phyloP scores from a whole-genome alignment of 202 grass and related monocot species.

The Digitaria exilis region DNA sequence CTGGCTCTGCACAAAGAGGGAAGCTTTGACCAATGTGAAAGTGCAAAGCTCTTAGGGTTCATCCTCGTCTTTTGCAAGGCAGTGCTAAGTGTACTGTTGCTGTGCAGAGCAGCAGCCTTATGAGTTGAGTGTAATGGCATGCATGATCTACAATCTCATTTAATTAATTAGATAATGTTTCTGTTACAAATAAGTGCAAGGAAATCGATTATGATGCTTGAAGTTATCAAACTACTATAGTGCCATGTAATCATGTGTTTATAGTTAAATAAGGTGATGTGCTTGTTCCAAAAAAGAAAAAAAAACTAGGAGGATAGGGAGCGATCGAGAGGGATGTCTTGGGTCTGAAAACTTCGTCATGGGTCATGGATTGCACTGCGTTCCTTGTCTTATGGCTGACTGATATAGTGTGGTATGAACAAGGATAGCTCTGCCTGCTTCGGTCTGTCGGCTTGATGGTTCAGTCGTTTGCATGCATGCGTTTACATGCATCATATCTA shows the following conservation, averaged over 20 bases:
- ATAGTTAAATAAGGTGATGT: slow-evolving; percentile 21
- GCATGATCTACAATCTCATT: neutral
- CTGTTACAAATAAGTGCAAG: slow-evolving; percentile 1
- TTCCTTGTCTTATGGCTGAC: slow-evolving; percentile 30
- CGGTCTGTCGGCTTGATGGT: slow-evolving; percentile 40
- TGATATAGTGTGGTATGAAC: slow-evolving; percentile 43
- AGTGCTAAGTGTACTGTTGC: neutral
- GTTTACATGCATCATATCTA: slow-evolving; percentile 40
- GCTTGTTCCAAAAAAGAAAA: slow-evolving; percentile 31
- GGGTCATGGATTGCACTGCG: slow-evolving; percentile 2
- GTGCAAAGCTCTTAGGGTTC: slow-evolving; percentile 16
- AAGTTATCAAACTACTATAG: slow-evolving; percentile 13
- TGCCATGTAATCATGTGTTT: slow-evolving; percentile 19
- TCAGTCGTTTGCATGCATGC: slow-evolving; percentile 37
- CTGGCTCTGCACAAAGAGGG: slow-evolving; percentile 39
- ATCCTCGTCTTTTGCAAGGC: slow-evolving; percentile 35
- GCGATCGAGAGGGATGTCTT: slow-evolving; percentile 43
- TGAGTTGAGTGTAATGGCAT: neutral
- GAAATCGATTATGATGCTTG: neutral
- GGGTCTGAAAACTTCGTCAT: slow-evolving; percentile 28
- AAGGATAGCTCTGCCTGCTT: slow-evolving; percentile 44
- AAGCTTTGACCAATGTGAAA: slow-evolving; percentile 41
- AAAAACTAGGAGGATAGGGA: neutral
- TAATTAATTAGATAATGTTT: too few species aligned
- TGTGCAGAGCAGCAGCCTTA: neutral